Percentiles rank a stretch among this genome's conserved stretches.
phyloP scores from a whole-genome alignment of 768 basidiomycete genomes.

The Paxillus rubicundulus region DNA sequence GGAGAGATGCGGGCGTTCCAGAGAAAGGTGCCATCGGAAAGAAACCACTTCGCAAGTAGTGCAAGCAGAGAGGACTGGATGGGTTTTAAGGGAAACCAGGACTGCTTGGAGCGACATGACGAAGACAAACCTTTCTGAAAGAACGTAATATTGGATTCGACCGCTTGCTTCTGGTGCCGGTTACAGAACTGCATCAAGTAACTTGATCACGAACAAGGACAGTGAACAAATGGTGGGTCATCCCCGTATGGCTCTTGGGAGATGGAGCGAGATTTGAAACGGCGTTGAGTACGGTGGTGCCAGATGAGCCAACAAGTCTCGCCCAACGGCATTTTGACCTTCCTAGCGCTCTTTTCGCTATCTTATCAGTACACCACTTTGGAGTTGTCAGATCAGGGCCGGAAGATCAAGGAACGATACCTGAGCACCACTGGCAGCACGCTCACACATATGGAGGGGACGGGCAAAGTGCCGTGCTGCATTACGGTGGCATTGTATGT shows the following conservation, averaged over 20 bases:
- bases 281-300: neutral
- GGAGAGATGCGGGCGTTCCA: conserved; percentile 47
- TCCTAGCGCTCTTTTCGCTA: neutral
- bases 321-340: neutral
- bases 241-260: neutral
- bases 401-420: neutral
- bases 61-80: neutral
- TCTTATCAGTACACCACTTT: neutral
- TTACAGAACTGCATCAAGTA: neutral
- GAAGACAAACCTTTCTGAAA: neutral
- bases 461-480: neutral
- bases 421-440: neutral
- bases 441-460: neutral
- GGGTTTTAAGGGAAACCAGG: neutral
- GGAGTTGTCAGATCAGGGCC: neutral
- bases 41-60: neutral
- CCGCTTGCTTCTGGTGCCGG: neutral
- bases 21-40: neutral
- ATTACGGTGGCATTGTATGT: neutral
- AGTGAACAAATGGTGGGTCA: neutral
- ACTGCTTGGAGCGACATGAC: too few relatives aligned
- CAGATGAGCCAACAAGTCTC: neutral
- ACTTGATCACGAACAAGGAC: neutral
- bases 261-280: too few relatives aligned
- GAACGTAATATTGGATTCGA: neutral